Evolutionary conservation across 2,329 filamentous ascomycete genomes (phyloP), one percentile per base, ranked within the genome.

Genomic region (Dendrostoma leiphaemia): DNA sequence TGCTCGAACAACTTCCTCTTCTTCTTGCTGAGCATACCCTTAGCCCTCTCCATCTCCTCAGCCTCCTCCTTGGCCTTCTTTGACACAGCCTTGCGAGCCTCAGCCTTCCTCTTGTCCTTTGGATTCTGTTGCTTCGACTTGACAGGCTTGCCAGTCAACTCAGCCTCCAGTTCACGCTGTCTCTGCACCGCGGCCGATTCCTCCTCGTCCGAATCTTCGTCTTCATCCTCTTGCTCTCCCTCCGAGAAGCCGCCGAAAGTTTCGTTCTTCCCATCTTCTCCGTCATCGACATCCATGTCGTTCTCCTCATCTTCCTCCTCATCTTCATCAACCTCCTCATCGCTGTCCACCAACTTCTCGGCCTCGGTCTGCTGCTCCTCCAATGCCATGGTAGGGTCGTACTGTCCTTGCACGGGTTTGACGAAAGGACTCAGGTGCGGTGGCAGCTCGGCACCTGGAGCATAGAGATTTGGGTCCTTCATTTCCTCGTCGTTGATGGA

Each of bases 11-110:
- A 77, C 85, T 97, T 97, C 66, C 94, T 82, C 85, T 97, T 99
- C 83, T 95, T 94, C 73, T 95, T 90, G 72, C 89, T 90, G 79
- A 97, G 86, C 94, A 99, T 99, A 77, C 95, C 94, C 84, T 96
- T 97, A 70, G 90, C 88, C 59, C 93, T 82, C 72, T 96, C 91
- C 55, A 95, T 73, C 65, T 97, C 92, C 72, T 97, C 94, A 4
- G 88, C 86, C 67, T 94, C 89, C 65, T 85, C 80, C 57, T 84
- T 82, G 32, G 84, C 82, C 73, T 89, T 86, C 76, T 87, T 88
- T 62, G 82, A 80, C 28, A 86, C 76, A 64, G 83, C 83, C 67
- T 89, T 88, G 62, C 79, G 82, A 15, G 84, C 86, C 62, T 90
- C 88, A 62, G 86, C 83, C 72, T 88, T 88, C 31, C 79, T 77